Base-by-base conservation (phyloP, 2,329 filamentous ascomycete genomes). In the Gaeumannomyces tritici region DNA sequence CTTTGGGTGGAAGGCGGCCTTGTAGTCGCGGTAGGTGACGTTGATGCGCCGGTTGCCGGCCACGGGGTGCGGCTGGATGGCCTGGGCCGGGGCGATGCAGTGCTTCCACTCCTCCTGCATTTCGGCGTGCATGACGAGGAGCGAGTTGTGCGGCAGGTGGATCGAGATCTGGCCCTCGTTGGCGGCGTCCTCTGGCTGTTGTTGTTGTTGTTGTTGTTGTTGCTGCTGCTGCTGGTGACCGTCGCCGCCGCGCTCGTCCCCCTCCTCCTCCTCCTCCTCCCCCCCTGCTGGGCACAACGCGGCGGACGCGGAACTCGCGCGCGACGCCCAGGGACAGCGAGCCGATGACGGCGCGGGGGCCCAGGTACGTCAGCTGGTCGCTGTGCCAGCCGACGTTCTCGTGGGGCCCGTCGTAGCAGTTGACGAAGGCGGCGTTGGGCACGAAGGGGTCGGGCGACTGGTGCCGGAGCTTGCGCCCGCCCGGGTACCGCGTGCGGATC, bases 81-180 rank as follows among this genome's bases (percentile, higher is more conserved):
- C 85, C 59, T 82, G 80, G 0, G 89, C 87, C 0, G 92, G 89
- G 0, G 86, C 80, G 56, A 99, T 89, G 67, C 85, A 84, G 73
- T 99, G 95, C 73, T 97, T 98, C 92, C 92, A 98, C 71, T 90
- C 88, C 71, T 98, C 93, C 71, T 98, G 93, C 91, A 96, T 98
- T 71, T 96, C 91, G 0, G 93, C 93, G 70, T 98, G 93, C 95
- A 99, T 98, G 12, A 98, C 81, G 0, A 99, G 81, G 0, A 98
- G 82, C 0, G 91, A 96, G 73, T 98, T 98, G 74, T 98, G 95
- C 0, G 93, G 93, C 0, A 98, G 84, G 68, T 97, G 91, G 56
- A 98, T 95, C 1, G 91, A 87, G 63, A 98, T 93, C 71, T 96
- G 93, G 4, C 93, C 93, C 69, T 90, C 85, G 0, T 83, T 80